Base-by-base conservation (phyloP, 345 rosid species). In the Trapa bicornis region DNA sequence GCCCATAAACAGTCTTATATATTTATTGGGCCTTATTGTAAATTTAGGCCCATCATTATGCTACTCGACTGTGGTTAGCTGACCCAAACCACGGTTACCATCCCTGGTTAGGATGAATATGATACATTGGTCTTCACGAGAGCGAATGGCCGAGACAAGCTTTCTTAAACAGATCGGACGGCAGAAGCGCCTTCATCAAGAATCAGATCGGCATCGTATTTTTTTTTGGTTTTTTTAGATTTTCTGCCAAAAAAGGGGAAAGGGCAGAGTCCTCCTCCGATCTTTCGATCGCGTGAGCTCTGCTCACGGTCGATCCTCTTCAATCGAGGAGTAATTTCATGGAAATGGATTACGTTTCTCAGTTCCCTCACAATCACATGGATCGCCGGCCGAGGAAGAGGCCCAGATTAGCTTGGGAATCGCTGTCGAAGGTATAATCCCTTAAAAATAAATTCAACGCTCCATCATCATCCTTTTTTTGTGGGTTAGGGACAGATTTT, bases 371-470 rank as follows among this genome's bases (percentile, higher is more conserved):
- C 52, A 75, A 16, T 76, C 78, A 78, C 75, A 76, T 81, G 81
- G 88, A 84, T 81, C 81, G 83, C 60, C 89, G 87, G 65, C 92
- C 92, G 65, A 68, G 82, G 72, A 87, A 87, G 79, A 78, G 81
- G 57, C 82, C 83, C 36, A 73, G 83, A 64, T 78, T 84, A 66
- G 89, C 79, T 75, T 86, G 89, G 87, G 87, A 86, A 53, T 43
- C 76, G 58, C 82, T 76, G 69, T 63, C 76, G 0, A 86, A 86
- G 92, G 89, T 86, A 79, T 42, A 2, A 42, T 42, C 45, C 8
- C 8, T 42, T 42, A 4, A 42, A 42, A 22, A 22, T 22, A 22
- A 5, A 22, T 22, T 22, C 29, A 22, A 22, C 29, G 29, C 29
- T 22, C 29, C 29, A 22, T 22, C 29, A 22, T 22, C 29, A 22